These are phyloP conservation scores for Fusarium concolor DNA, from an alignment of 2,329 filamentous ascomycete genomes.

Conservation along the genomic window DNA sequence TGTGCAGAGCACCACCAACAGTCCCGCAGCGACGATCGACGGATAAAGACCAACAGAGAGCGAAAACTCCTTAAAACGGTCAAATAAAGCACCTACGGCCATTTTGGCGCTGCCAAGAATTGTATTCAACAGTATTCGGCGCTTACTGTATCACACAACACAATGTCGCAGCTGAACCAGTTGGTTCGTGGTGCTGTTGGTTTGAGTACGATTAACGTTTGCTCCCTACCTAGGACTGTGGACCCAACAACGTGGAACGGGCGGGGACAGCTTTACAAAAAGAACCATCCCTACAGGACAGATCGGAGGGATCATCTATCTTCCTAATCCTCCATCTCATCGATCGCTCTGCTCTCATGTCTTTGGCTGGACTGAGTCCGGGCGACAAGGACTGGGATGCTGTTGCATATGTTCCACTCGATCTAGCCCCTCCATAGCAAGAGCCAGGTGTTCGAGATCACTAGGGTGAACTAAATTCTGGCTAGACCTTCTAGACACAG, in stretches of 20 bases:
- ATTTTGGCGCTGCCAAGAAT: constrained; percentile 8
- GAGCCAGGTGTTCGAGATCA: not conserved
- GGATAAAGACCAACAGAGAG: not conserved
- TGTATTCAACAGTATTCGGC: too few species aligned
- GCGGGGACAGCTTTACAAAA: not conserved
- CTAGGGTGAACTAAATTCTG: not conserved
- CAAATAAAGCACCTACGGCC: not conserved
- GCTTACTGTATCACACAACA: not conserved
- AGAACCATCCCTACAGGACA: not conserved
- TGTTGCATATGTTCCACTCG: not conserved
- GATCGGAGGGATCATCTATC: constrained; percentile 19
- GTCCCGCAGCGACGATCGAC: constrained; percentile 18
- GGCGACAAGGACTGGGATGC: not conserved
- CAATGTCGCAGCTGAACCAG: not conserved
- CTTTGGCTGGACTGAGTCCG: not conserved
- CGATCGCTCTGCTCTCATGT: too few species aligned
- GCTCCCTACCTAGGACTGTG: not conserved
- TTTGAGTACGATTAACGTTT: not conserved
- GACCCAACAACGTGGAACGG: not conserved
- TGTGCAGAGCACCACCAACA: constrained; percentile 6
- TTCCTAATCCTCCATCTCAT: not conserved
- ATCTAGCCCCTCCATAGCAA: not conserved
- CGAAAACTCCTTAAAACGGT: not conserved
- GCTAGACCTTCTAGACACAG: not conserved
- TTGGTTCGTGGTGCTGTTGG: not conserved